phyloP scores from a whole-genome alignment of 768 basidiomycete genomes.

The Rhodocollybia butyracea region DNA sequence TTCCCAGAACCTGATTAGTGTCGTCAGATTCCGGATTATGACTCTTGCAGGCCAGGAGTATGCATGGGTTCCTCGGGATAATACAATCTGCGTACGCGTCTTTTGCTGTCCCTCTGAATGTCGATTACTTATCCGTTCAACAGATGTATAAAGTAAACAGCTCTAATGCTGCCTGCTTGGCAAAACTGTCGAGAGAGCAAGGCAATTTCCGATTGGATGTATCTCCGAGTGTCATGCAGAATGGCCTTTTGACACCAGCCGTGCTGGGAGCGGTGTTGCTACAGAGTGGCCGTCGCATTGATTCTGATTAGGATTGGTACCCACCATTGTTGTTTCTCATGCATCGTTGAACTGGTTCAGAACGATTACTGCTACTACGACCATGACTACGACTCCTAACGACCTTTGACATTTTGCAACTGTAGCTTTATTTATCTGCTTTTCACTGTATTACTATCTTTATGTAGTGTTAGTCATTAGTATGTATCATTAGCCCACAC shows the following conservation, averaged over 20 bases:
- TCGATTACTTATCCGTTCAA: neutral
- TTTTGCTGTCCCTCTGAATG: neutral
- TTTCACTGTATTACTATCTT: too few relatives aligned
- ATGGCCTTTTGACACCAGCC: constrained; percentile 48
- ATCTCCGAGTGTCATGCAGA: constrained; percentile 50
- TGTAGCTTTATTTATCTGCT: too few relatives aligned
- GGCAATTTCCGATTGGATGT: constrained; percentile 51
- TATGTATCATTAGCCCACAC: too few relatives aligned
- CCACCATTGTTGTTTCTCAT: too few relatives aligned
- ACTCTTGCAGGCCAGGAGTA: constrained; percentile 46
- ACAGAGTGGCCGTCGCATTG: constrained; percentile 61
- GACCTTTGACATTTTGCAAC: too few relatives aligned
- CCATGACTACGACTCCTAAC: too few relatives aligned
- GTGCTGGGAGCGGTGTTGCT: constrained; percentile 53
- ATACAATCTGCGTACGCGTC: constrained; percentile 48
- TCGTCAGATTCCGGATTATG: constrained; percentile 46
- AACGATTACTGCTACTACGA: too few relatives aligned
- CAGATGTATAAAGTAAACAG: constrained; percentile 45
- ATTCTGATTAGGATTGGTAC: constrained; percentile 27
- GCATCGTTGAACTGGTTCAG: too few relatives aligned
- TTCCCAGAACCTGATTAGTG: neutral
- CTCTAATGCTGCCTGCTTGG: constrained; percentile 38
- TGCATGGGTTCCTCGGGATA: constrained; percentile 53
- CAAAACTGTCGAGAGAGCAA: constrained; percentile 44
- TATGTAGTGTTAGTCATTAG: too few relatives aligned